phyloP scores from a whole-genome alignment of 148 eudicot genomes.

The Chenopodium album region DNA sequence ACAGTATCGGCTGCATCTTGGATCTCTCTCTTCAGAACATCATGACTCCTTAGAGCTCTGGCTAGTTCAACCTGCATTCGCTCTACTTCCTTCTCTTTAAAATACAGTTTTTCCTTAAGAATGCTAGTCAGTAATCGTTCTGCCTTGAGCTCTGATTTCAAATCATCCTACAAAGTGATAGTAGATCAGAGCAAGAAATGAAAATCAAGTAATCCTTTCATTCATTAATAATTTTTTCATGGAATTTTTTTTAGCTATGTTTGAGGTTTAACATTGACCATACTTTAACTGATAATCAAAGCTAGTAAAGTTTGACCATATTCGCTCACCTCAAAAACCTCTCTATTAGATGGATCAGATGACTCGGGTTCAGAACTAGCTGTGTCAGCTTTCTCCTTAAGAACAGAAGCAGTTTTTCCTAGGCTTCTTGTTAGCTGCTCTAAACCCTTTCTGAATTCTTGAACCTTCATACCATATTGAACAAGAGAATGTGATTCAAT shows the following conservation, averaged over 20 bases:
- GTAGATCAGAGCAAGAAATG: not conserved
- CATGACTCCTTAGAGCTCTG: conserved; percentile 23
- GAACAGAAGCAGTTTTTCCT: conserved; percentile 20
- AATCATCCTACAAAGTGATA: conserved; percentile 11
- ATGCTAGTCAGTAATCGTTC: conserved; percentile 32
- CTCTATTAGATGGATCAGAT: not conserved
- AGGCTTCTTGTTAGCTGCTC: conserved; percentile 31
- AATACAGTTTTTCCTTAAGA: conserved; percentile 32
- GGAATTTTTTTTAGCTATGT: too few species aligned
- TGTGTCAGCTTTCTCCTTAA: conserved; percentile 20
- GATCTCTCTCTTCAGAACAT: conserved; percentile 28
- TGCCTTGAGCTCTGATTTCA: conserved; percentile 32
- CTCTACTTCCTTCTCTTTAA: conserved; percentile 31
- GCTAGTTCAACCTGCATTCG: conserved; percentile 31
- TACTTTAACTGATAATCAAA: too few species aligned
- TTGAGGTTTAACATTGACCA: too few species aligned
- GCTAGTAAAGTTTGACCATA: not conserved
- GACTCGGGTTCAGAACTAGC: conserved; percentile 8
- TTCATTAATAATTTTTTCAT: not conserved
- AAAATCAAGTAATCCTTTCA: not conserved
- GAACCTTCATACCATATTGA: conserved; percentile 31
- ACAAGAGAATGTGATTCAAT: conserved; percentile 12
- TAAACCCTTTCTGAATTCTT: conserved; percentile 28
- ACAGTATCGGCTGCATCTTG: conserved; percentile 31
- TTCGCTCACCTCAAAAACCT: conserved; percentile 19